Conservation (phyloP, 2,329 filamentous ascomycete genomes). For the Claviceps sp. region DNA sequence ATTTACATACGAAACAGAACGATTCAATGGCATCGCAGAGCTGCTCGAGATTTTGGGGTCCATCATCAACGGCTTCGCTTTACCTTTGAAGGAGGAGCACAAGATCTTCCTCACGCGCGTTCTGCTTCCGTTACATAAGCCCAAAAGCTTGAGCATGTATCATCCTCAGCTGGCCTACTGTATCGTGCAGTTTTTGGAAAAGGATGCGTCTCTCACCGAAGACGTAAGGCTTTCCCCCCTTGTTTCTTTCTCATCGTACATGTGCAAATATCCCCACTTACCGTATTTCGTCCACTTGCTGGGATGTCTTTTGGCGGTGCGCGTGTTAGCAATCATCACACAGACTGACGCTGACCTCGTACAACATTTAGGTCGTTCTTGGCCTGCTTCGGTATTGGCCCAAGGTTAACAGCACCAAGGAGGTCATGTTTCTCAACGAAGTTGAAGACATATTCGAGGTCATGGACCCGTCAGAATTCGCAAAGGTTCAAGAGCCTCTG, state of each 20-base stretch:
- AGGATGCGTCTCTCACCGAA: conserved; percentile 92
- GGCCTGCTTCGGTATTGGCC: conserved; percentile 95
- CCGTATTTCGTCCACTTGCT: background rate
- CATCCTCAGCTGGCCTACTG: conserved; percentile 97
- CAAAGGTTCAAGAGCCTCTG: conserved; percentile 93
- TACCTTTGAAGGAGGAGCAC: conserved; percentile 95
- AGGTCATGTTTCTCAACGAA: conserved; percentile 99
- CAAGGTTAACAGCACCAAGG: conserved; percentile 98
- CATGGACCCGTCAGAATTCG: conserved; percentile 97
- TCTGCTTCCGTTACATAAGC: conserved; percentile 87
- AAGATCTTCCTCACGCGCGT: conserved; percentile 95
- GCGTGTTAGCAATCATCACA: no score
- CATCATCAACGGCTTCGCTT: conserved; percentile 96
- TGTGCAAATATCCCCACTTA: background rate
- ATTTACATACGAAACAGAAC: conserved; percentile 96
- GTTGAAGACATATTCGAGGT: conserved; percentile 99
- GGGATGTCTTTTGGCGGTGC: background rate
- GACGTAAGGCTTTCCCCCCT: conserved; percentile 43
- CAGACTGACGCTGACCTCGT: background rate
- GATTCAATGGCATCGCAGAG: conserved; percentile 97
- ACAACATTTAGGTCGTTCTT: conserved; percentile 60
- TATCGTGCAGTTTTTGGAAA: conserved; percentile 97
- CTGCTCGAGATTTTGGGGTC: conserved; percentile 92
- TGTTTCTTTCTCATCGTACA: background rate
- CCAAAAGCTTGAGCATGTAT: conserved; percentile 99